Conservation (phyloP, 805 yeast genomes). For the Metschnikowia matae region DNA sequence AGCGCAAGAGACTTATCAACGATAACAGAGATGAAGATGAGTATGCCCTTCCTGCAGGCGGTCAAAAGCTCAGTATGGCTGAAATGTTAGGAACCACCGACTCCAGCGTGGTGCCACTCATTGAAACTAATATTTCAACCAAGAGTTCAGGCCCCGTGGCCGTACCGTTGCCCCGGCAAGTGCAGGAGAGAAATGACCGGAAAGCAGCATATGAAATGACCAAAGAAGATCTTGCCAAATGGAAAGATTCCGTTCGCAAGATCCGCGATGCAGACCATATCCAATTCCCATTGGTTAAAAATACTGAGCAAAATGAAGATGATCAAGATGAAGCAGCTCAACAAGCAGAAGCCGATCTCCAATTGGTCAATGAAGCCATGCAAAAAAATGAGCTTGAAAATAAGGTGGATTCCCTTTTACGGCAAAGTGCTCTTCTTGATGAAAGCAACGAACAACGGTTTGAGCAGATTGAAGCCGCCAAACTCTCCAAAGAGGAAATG, state of each 20-base stretch:
- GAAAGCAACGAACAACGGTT: constrained; percentile 77
- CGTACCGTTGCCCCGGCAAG: constrained; percentile 80
- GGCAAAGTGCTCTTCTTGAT: constrained; percentile 63
- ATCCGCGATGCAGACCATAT: constrained; percentile 84
- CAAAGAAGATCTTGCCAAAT: constrained; percentile 77
- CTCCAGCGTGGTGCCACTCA: constrained; percentile 47
- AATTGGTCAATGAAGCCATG: constrained; percentile 6
- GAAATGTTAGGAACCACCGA: constrained; percentile 74
- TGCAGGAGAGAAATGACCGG: constrained; percentile 82
- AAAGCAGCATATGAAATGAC: constrained; percentile 87
- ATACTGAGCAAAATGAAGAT: constrained; percentile 29
- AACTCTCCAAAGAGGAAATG: constrained; percentile 76
- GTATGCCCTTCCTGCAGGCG: constrained; percentile 59
- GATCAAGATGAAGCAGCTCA: constrained; percentile 6
- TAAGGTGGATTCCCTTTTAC: constrained; percentile 56
- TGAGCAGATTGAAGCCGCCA: constrained; percentile 81
- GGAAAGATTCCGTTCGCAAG: constrained; percentile 79
- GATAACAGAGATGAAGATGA: constrained; percentile 65
- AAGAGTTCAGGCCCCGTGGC: constrained; percentile 49
- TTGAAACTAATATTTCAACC: constrained; percentile 36
- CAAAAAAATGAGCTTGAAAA: constrained; percentile 62
- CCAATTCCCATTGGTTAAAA: constrained; percentile 61
- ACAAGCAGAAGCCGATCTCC: constrained; percentile 21
- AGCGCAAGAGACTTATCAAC: constrained; percentile 47
- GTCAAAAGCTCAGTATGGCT: constrained; percentile 55